Evolutionary conservation across 2,329 filamentous ascomycete genomes (phyloP), one percentile per base, ranked within the genome.

Genomic region (Phyllosticta citriasiana): DNA sequence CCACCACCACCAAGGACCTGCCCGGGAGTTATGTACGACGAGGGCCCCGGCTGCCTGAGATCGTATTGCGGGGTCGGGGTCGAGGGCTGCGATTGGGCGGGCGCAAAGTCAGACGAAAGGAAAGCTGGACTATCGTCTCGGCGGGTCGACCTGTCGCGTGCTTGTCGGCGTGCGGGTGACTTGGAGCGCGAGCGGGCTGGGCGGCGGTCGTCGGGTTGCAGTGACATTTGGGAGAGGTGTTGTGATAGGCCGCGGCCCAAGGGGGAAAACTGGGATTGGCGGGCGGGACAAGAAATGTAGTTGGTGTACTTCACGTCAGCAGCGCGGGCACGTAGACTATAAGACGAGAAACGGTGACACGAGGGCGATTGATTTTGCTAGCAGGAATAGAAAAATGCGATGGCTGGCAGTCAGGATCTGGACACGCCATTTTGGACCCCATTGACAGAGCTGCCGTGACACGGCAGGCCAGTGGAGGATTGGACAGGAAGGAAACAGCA

Each of bases 121-220:
- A 47, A n/a, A n/a, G 58, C 58, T 35, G 53, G 58, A 24, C 53
- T 53, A 47, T 60, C 53, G 40, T 60, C 58, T 40, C 55, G 25
- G 22, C 58, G 58, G 58, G 35, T 55, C 14, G 75, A 77, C 55
- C 76, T 68, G 55, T 70, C 67, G 57, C 68, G 68, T 47, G 68
- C 69, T 59, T 71, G 64, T 19, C 70, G 68, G 56, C 72, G 67
- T 25, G 71, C 72, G 27, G 71, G 73, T 51, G 76, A 79, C 64
- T 77, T 77, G 57, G 74, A 77, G 50, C 76, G 71, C 57, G 72
- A 72, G 7, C 77, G 74, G 56, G 73, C 66, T 47, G 72, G 71
- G 54, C 73, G 65, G 64, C 26, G 59, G 64, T 77, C 73, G 67
- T 77, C 76, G 4, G 73, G 70, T 55, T 74, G 72, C 57, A 79